These are phyloP conservation scores for Chlamydomonas eustigma DNA, from an alignment of 139 green algal species.

Conservation along the genomic window DNA sequence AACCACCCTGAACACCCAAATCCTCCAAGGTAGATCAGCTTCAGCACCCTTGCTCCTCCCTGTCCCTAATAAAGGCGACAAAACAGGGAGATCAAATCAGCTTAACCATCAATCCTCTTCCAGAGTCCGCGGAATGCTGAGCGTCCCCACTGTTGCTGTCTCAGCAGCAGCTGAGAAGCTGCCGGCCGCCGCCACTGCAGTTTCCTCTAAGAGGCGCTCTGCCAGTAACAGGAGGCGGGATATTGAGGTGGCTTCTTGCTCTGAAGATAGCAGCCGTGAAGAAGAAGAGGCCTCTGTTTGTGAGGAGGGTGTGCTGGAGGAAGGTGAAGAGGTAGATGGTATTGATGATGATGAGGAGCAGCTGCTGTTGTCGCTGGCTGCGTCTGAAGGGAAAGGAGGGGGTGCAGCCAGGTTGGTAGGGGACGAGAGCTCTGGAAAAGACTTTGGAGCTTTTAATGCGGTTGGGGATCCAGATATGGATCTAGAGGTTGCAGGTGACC, in stretches of 20 bases:
- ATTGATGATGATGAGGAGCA: not conserved
- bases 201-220: not conserved
- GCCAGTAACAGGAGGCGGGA: not conserved
- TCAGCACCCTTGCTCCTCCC: too few relatives aligned
- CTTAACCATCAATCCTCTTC: too few relatives aligned
- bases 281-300: not conserved
- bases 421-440: too few relatives aligned
- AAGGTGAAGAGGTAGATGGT: not conserved
- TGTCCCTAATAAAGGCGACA: too few relatives aligned
- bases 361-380: not conserved
- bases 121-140: too few relatives aligned
- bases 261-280: not conserved
- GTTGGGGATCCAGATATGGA: not conserved
- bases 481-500: not conserved
- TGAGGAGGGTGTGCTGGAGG: not conserved
- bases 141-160: too few relatives aligned
- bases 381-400: too few relatives aligned
- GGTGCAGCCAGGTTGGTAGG: not conserved
- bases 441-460: too few relatives aligned
- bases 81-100: too few relatives aligned
- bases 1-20: too few relatives aligned
- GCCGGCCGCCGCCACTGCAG: not conserved
- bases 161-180: conserved; percentile 11
- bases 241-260: too few relatives aligned
- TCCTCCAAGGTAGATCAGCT: too few relatives aligned